Base-by-base conservation (phyloP, 2,329 filamentous ascomycete species). In the Dothistroma septosporum region DNA sequence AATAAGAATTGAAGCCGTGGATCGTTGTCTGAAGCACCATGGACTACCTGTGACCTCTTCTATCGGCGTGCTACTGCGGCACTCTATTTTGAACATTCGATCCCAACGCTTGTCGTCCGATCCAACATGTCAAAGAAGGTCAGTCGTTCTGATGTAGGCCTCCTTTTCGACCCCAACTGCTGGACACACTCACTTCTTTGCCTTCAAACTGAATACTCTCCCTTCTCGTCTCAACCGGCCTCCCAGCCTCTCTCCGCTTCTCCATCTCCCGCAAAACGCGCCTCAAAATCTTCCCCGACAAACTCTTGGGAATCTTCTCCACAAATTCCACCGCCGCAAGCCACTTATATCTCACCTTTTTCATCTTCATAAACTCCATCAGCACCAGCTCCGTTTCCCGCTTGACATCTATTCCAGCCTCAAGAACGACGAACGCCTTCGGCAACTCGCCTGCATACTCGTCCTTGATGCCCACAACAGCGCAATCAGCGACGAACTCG, bases 331-430 rank as follows among this genome's bases (percentile, higher is more conserved):
- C 76, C 82, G 53, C 86, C 68, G 81, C 82, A 62, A 89, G 76
- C 81, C 83, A 85, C 76, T 89, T 89, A 72, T 89, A 84, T n/a
- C 83, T 78, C 1, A 87, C 85, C 73, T 90, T 88, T 74, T 84
- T 85, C 47, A 11, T 9, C 33, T 37, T 37, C 10, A 37, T 9
- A 37, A 37, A 37, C 10, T 37, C 33, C 14, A 37, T 37, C 33
- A 10, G 10, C 14, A 10, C 10, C 33, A 16, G 3, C 33, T 37
- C 7, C 33, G 33, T 37, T 9, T 37, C 10, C 33, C 14, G 2
- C 33, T 3, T 37, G 4, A 2, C 33, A 3, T 37, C 33, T 11
- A 37, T 16, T 3, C 33, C 33, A 37, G 33, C 33, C 33, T 37
- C 14, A 10, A 37, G 14, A 16, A 37, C 33, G 4, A 37, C 33